Conservation (phyloP, 2,329 filamentous ascomycete genomes). For the Fusarium phyllophilum region DNA sequence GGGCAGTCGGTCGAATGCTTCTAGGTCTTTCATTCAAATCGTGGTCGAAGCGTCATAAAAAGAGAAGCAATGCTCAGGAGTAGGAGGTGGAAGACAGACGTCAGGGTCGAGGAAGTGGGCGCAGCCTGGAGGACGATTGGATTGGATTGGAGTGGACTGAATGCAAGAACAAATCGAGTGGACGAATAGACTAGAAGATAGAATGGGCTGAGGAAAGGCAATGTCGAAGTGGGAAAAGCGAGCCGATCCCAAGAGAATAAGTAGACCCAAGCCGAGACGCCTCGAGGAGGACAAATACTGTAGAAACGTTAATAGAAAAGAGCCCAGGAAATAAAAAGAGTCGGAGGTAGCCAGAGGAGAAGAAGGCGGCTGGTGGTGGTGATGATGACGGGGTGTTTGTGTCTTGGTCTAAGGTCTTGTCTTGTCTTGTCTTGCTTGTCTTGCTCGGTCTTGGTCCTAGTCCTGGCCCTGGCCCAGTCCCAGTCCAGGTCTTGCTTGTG, state of each 20-base stretch:
- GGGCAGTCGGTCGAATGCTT: constrained; percentile 17
- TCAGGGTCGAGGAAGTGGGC: constrained; percentile 23
- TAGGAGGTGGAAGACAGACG: constrained; percentile 2
- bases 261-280: constrained; percentile 14
- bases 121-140: constrained; percentile 29
- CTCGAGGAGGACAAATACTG: constrained; percentile 11
- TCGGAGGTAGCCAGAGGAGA: constrained; percentile 21
- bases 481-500: constrained; percentile 12
- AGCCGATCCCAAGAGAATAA: constrained; percentile 28
- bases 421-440: constrained; percentile 15
- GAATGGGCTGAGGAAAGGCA: constrained; percentile 32
- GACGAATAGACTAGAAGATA: constrained; percentile 17
- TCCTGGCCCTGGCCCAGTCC: not conserved
- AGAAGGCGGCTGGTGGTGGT: constrained; percentile 29
- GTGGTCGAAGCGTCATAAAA: constrained; percentile 9
- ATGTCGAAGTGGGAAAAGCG: constrained; percentile 24
- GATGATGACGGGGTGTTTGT: constrained; percentile 36
- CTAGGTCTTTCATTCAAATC: constrained; percentile 34
- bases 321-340: constrained; percentile 5
- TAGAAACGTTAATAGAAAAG: constrained; percentile 16
- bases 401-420: constrained; percentile 28
- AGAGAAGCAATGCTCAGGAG: constrained; percentile 13
- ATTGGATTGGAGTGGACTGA: constrained; percentile 25
- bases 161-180: constrained; percentile 26
- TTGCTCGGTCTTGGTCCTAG: constrained; percentile 18